These are phyloP conservation scores for Colletotrichum limetticola DNA, from an alignment of 2,329 filamentous ascomycete species.

Conservation along the genomic window DNA sequence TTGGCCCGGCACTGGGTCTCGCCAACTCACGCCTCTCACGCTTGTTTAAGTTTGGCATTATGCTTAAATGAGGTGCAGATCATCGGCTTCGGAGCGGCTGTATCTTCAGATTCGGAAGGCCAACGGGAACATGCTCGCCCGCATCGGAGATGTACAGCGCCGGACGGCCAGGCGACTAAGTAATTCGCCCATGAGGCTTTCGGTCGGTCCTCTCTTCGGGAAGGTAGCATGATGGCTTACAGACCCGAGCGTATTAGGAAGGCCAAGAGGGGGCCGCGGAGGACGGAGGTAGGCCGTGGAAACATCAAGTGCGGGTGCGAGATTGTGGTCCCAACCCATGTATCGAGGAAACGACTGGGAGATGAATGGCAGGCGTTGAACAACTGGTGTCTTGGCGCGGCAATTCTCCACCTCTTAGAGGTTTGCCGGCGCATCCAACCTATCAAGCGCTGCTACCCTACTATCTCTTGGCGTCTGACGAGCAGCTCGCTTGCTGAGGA, in stretches of 20 bases:
- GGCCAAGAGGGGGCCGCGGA: not conserved
- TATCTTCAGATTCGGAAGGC: constrained; percentile 21
- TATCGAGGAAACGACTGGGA: not conserved
- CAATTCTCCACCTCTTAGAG: constrained; percentile 31
- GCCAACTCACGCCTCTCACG: not conserved
- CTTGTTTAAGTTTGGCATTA: not conserved
- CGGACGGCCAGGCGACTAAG: not conserved
- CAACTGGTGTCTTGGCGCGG: constrained; percentile 1
- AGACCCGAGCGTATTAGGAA: constrained; percentile 25
- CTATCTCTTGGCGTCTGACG: constrained; percentile 19
- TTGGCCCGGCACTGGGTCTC: not conserved
- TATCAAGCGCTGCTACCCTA: constrained; percentile 16
- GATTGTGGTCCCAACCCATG: not conserved
- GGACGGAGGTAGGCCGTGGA: not conserved
- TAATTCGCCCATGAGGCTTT: not conserved
- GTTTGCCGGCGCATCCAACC: not conserved
- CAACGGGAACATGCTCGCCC: constrained; percentile 2
- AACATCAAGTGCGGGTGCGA: not conserved
- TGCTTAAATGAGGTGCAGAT: constrained; percentile 9
- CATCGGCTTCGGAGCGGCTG: constrained; percentile 7
- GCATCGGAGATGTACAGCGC: not conserved
- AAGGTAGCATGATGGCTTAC: constrained; percentile 18
- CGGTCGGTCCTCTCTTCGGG: constrained; percentile 15
- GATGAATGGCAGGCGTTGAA: not conserved
- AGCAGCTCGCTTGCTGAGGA: not conserved